Evolutionary conservation across 495 filamentous ascomycete genomes (phyloP).

Genomic region (Trichoderma erinaceum): DNA sequence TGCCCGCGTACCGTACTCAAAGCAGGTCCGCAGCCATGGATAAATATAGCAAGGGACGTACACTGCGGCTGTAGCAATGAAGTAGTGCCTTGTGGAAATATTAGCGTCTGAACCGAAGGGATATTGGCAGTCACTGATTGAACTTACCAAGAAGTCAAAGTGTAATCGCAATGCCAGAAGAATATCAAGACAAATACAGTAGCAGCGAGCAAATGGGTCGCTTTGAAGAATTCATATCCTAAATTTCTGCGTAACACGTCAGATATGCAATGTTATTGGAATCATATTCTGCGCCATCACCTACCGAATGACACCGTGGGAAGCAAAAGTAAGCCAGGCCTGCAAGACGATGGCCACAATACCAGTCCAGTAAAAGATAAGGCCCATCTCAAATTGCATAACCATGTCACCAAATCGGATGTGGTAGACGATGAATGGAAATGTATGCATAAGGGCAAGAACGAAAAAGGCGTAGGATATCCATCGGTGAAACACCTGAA

Average conservation of each 20-base stretch:
- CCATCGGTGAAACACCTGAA: conserved; percentile 52
- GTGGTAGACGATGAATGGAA: conserved; percentile 52
- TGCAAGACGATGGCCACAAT: conserved; percentile 50
- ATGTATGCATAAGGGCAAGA: conserved; percentile 49
- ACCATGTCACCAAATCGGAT: conserved; percentile 45
- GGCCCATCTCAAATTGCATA: conserved; percentile 35
- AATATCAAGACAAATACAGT: conserved; percentile 52
- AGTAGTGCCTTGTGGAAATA: conserved; percentile 39
- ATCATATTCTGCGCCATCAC: background rate
- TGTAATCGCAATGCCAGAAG: conserved; percentile 54
- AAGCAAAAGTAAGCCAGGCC: conserved; percentile 43
- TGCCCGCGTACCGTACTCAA: conserved; percentile 40
- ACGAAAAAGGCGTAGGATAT: conserved; percentile 47
- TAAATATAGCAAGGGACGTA: conserved; percentile 41
- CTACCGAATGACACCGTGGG: conserved; percentile 30
- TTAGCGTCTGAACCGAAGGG: background rate
- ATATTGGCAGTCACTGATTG: background rate
- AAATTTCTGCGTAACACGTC: conserved; percentile 27
- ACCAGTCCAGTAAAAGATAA: conserved; percentile 49
- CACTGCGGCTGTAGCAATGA: conserved; percentile 48
- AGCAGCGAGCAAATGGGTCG: conserved; percentile 46
- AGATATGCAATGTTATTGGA: background rate
- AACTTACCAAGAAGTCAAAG: conserved; percentile 43
- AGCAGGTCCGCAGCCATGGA: conserved; percentile 37
- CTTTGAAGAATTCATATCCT: conserved; percentile 57